These are phyloP conservation scores for Penicillium sp. DNA, from an alignment of 2,329 filamentous ascomycete genomes.

Conservation along the genomic window DNA sequence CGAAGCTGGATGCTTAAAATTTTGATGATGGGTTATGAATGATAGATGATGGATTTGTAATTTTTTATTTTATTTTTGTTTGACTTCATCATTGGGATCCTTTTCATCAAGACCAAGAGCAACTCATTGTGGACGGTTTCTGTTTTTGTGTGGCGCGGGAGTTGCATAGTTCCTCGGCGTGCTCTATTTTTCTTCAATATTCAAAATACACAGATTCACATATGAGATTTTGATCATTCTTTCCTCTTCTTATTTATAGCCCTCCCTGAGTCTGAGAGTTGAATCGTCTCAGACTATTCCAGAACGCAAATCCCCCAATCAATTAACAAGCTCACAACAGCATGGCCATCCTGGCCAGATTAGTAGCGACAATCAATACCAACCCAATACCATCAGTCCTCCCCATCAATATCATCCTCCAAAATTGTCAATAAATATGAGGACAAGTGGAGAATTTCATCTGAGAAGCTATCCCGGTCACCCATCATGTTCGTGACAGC, in stretches of 20 bases:
- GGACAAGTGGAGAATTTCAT: no score
- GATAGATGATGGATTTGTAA: constrained; percentile 1
- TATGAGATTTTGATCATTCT: background rate
- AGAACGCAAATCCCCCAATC: background rate
- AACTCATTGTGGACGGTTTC: background rate
- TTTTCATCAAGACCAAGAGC: no score
- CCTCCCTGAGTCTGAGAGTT: background rate
- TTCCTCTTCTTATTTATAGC: no score
- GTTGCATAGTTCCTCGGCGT: background rate
- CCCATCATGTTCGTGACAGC: no score
- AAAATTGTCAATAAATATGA: no score
- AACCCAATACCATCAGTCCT: no score
- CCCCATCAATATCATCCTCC: no score
- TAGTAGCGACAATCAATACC: no score
- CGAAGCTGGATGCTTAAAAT: constrained; percentile 22
- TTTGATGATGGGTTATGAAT: background rate
- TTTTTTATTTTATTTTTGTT: background rate
- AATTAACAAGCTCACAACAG: background rate
- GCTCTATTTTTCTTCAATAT: background rate
- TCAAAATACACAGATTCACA: background rate
- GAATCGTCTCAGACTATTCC: background rate
- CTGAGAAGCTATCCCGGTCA: no score
- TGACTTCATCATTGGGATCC: background rate
- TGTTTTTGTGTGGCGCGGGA: background rate
- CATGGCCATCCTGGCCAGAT: no score